Evolutionary conservation across 2,329 filamentous ascomycete species (phyloP).

Genomic region (Monilinia polystroma): DNA sequence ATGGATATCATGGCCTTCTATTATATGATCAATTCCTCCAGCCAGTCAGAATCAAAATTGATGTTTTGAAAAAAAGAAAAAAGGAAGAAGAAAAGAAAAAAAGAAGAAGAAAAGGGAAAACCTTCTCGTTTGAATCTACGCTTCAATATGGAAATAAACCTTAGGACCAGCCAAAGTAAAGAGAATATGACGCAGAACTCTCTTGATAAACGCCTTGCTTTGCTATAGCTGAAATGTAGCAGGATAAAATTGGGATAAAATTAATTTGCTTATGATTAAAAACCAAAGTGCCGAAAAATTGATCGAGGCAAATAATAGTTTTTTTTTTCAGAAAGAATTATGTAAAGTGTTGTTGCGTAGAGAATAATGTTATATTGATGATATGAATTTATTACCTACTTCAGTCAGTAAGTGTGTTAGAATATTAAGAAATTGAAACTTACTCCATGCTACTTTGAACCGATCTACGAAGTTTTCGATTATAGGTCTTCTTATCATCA

Average conservation of each 20-base stretch:
- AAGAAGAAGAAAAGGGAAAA: neutral
- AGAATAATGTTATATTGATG: neutral
- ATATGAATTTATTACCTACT: neutral
- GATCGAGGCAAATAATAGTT: neutral
- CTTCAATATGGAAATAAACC: neutral
- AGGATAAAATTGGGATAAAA: neutral
- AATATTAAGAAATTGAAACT: conserved; percentile 11
- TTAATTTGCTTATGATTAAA: neutral
- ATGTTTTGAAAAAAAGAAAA: too few species aligned
- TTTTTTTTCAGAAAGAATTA: neutral
- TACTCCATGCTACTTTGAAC: conserved; percentile 68
- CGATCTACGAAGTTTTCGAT: conserved; percentile 73
- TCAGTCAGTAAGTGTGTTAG: neutral
- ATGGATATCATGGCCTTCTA: neutral
- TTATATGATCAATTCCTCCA: neutral
- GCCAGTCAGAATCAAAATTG: neutral
- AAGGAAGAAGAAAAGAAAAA: too few species aligned
- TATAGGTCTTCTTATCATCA: conserved; percentile 82
- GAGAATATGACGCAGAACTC: neutral
- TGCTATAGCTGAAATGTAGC: neutral
- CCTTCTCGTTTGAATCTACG: neutral
- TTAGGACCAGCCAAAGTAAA: neutral
- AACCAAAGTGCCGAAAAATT: neutral
- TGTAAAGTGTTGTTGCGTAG: neutral
- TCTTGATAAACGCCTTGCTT: neutral